Base-by-base conservation (phyloP, 176 grass and related monocot species). In the Carex pumila region DNA sequence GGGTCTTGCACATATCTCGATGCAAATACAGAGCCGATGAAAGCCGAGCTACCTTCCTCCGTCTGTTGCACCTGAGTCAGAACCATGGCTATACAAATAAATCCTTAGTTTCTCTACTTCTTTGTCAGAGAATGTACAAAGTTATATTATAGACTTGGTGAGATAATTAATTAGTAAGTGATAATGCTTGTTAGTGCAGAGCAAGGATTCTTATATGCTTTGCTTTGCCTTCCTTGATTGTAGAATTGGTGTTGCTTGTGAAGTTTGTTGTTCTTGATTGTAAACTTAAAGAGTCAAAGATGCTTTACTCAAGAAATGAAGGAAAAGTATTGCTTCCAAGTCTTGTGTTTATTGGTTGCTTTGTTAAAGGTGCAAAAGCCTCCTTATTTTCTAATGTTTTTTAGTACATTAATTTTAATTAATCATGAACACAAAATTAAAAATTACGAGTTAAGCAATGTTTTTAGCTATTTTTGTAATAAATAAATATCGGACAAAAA, bases 1-100 rank as follows among this genome's bases (percentile, higher is more conserved):
- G 94, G 91, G 0, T 97, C 94, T 68, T 97, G 94, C 32, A 97
- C 86, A 84, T 91, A 94, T 90, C 94, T 91, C 0, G 94, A 94
- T 14, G 94, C 91, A 81, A 93, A 97, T 3, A 97, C 94, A 32
- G 85, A 67, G 61, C 74, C 64, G 70, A 85, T 74, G 43, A 83
- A 84, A 1, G 74, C 66, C 8, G 74, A 65, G 69, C 43, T 31
- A 15, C 60, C 83, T 17, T 86, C 84, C 0, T 83, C 91, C 36
- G 87, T 36, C 12, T 83, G 62, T 30, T 91, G 71, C 65, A 94
- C 94, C 22, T 91, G 61, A 4, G 89, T 87, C 52, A 97, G 84
- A 86, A 97, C 94, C 94, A 97, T 93, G 0, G 15, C 80, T 84
- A 8, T 49, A 79, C 74, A 79, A 32, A 19, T 81, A 34, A 22